phyloP scores from a whole-genome alignment of 139 green algal species.

The Chlamydomonas sphaeroides region DNA sequence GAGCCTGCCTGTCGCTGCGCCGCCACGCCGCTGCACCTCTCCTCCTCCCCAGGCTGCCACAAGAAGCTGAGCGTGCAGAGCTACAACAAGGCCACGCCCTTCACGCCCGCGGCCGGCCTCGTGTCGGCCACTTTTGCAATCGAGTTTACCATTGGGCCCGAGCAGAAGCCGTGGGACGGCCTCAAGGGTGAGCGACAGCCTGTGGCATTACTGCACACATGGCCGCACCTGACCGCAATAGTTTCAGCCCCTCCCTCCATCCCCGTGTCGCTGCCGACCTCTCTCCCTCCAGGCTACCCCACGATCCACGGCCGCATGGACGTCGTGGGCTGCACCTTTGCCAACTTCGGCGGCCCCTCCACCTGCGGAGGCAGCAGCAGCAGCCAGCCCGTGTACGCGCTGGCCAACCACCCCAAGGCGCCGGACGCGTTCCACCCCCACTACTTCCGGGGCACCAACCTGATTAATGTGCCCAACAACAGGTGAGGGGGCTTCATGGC shows the following conservation, averaged over 20 bases:
- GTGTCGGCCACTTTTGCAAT: slow-evolving; percentile 31
- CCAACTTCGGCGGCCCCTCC: background rate
- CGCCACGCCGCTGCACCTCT: background rate
- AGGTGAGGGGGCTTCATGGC: too few relatives aligned
- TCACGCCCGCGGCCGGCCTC: background rate
- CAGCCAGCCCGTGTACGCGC: slow-evolving; percentile 4
- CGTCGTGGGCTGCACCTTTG: slow-evolving; percentile 22
- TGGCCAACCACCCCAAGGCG: slow-evolving; percentile 31
- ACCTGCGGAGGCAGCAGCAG: background rate
- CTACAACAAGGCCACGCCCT: background rate
- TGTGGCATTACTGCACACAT: too few relatives aligned
- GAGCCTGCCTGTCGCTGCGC: background rate
- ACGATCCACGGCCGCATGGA: slow-evolving; percentile 25
- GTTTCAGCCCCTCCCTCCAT: too few relatives aligned
- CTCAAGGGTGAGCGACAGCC: background rate
- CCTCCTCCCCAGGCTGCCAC: background rate
- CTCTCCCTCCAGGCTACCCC: slow-evolving; percentile 18
- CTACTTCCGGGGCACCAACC: slow-evolving; percentile 3
- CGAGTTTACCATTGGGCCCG: slow-evolving; percentile 23
- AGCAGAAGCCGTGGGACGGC: slow-evolving; percentile 45
- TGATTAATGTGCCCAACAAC: slow-evolving; percentile 4
- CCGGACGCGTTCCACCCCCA: slow-evolving; percentile 47
- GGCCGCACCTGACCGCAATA: too few relatives aligned
- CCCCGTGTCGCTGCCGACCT: too few relatives aligned
- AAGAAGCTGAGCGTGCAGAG: background rate